Evolutionary conservation across 768 basidiomycete species (phyloP), one percentile per base, ranked within the genome.

Genomic region (Clathrus columnatus): DNA sequence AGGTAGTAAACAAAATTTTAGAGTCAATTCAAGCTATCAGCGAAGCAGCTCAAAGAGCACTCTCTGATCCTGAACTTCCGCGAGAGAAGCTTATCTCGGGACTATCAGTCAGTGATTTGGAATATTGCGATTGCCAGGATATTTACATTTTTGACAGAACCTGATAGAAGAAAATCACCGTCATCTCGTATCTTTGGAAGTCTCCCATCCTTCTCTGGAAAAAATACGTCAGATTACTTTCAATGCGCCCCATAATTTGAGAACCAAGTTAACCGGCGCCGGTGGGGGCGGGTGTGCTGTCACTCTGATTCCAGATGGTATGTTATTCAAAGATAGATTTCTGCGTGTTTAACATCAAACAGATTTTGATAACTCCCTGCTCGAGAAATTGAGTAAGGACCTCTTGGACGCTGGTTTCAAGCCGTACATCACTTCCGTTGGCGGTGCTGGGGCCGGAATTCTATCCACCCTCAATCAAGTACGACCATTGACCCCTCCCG

Each of bases 201-300:
- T 98, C 28, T 96, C 94, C 2, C 96, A 99, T 68, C 82, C 91
- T 10, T 72, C 84, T 1, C 71, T 99, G 56, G 96, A 99, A 69
- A 71, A 75, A 20, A 92, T 97, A 61, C 80, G 83, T 53, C 69
- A 75, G n/a, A 83, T 78, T 61, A 90, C 92, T 0, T 69, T 72
- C 8, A 74, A 76, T 8, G 64, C 72, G 59, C 85, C 84, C 7
- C 87, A 85, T 70, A 70, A 72, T 8, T 73, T 98, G 48, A 83
- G 82, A 63, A 93, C 92, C n/a, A 96, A 97, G 73, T 72, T 99
- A 55, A 99, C 96, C 6, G 96, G 96, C 42, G 95, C 96, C 7
- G 96, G 96, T 27, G 96, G 96, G 41, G 96, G 96, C 23, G 96
- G 96, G n/a, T 98, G 96, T 65, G 85, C 93, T 4, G 91, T 98